Percentiles rank a stretch among this genome's conserved stretches.
Evolutionary conservation across 2,329 filamentous ascomycete species (phyloP).

Genomic region (Graphilbum ipis-grandicollis): DNA sequence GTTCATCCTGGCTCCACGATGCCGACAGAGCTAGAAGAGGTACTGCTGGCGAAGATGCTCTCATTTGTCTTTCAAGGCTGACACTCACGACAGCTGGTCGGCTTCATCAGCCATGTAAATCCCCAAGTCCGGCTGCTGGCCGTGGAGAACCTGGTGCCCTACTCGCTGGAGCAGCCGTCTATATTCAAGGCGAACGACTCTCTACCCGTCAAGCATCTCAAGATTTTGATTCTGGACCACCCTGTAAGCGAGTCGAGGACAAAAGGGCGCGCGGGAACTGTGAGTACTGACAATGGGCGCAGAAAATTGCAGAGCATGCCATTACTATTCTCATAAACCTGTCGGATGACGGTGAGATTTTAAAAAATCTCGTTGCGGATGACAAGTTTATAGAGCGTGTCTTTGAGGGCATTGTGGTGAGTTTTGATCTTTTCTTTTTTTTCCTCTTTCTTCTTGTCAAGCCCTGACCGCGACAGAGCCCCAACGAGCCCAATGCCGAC

Average conservation of each 20-base stretch:
- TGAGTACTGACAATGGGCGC: constrained; percentile 1
- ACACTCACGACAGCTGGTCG: constrained; percentile 51
- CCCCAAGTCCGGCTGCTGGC: constrained; percentile 78
- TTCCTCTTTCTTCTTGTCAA: background rate
- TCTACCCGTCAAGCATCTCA: constrained; percentile 70
- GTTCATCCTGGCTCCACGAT: no score
- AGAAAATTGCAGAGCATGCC: constrained; percentile 87
- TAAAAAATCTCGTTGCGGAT: constrained; percentile 58
- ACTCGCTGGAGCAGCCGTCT: constrained; percentile 50
- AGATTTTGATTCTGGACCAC: constrained; percentile 72
- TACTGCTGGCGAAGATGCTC: constrained; percentile 15
- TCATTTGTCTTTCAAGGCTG: background rate
- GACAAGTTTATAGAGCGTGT: constrained; percentile 64
- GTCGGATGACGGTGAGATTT: constrained; percentile 57
- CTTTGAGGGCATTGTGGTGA: no score
- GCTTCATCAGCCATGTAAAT: constrained; percentile 84
- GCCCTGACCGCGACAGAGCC: constrained; percentile 21
- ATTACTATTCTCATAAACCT: constrained; percentile 81
- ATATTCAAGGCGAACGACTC: constrained; percentile 75
- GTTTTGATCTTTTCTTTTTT: no score
- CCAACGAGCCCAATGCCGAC: constrained; percentile 67
- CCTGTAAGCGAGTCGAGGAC: constrained; percentile 33
- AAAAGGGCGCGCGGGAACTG: background rate
- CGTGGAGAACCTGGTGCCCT: constrained; percentile 73
- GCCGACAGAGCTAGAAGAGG: constrained; percentile 64